Conservation (phyloP, 208 protist genomes). For the Vickermania spadyakhi region DNA sequence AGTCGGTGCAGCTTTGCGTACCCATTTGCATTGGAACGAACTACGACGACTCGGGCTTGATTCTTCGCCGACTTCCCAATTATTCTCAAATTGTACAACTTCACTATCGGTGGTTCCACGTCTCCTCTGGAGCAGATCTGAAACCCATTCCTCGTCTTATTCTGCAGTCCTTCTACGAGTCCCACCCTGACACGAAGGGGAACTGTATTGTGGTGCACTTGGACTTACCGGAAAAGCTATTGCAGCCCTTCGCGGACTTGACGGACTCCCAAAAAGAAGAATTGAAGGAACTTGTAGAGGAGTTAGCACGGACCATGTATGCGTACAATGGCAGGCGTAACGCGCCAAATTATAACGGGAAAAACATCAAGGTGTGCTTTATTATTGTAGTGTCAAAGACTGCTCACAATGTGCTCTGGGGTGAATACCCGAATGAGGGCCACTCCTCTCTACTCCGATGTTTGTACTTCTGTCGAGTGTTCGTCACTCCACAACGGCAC, state of each 20-base stretch:
- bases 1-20: neutral
- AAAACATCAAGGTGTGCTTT: constrained; percentile 9
- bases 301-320: neutral
- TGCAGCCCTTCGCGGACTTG: neutral
- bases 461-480: constrained; percentile 6
- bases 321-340: constrained; percentile 2
- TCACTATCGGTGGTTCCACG: constrained; percentile 1
- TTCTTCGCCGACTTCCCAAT: neutral
- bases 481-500: constrained; percentile 16
- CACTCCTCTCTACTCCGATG: constrained; percentile 3
- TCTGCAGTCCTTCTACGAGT: constrained; percentile 4
- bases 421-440: neutral
- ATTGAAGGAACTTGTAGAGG: neutral
- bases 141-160: constrained; percentile 8
- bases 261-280: neutral
- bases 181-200: constrained; percentile 5
- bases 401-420: constrained; percentile 17
- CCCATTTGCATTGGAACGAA: neutral
- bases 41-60: neutral
- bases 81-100: neutral
- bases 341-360: constrained; percentile 4
- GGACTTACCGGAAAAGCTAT: neutral
- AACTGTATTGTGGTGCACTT: constrained; percentile 13
- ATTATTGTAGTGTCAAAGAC: constrained; percentile 12
- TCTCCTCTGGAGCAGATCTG: constrained; percentile 5